Evolutionary conservation across 768 basidiomycete species (phyloP), one percentile per base, ranked within the genome.

Genomic region (Mycena galopus): DNA sequence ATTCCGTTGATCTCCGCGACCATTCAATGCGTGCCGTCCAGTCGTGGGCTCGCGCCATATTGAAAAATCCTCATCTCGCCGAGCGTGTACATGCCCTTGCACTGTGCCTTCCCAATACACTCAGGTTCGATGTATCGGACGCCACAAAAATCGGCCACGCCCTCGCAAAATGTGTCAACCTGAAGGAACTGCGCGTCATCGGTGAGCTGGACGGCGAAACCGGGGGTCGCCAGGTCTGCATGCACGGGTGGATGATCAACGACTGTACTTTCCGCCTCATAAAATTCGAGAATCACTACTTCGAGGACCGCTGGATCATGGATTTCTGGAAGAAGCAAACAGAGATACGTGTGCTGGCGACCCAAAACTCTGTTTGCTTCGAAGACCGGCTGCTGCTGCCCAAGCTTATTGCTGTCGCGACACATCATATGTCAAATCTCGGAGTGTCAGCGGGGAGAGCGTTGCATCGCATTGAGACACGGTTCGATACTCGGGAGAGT

Each of bases 181-280:
- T 71, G 42, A 70, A 70, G 27, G 61, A 70, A 29, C 39, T 70
- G 42, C 21, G 30, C 19, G 8, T 27, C 25, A 2, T 21, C 19
- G 57, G 57, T n/a, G n/a, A n/a, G 21, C 21, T 50, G 35, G 14
- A 37, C 8, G 10, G 7, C 2, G 23, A 10, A 23, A 50, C 47
- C 4, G 47, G 47, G 16, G 9, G 2, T 9, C 8, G 8, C 4
- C 47, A n/a, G 9, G 23, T 12, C 14, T 11, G 33, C 2, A 57
- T 59, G 19, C 63, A 59, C 16, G 62, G 69, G 0, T 71, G 62
- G 69, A 58, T 71, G 7, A 50, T 71, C 55, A 65, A 50, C 14
- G 47, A 56, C 35, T 58, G 62, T 25, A 30, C 55, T 1, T 71
- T 71, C 44, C 32, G 63, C 4, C 63, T 71, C 10, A 59, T 56